These are phyloP conservation scores for Talaromyces nanjingensis DNA, from an alignment of 495 filamentous ascomycete species.

Conservation along the genomic window DNA sequence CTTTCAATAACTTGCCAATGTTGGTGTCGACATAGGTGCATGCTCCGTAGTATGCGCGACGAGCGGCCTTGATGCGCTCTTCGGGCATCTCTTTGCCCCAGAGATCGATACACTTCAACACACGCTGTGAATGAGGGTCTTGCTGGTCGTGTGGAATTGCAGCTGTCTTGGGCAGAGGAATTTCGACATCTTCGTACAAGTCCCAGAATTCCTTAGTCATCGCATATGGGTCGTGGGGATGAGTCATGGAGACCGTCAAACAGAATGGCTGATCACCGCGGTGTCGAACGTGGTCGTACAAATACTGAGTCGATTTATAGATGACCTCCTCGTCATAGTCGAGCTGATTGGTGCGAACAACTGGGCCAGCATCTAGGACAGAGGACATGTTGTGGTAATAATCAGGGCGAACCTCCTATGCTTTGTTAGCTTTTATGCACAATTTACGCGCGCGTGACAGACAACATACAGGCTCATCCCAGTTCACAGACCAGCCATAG, in stretches of 20 bases:
- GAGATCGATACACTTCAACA: slow-evolving; percentile 75
- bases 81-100: slow-evolving; percentile 69
- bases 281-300: slow-evolving; percentile 75
- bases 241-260: slow-evolving; percentile 83
- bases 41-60: slow-evolving; percentile 81
- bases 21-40: slow-evolving; percentile 86
- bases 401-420: slow-evolving; percentile 64
- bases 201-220: slow-evolving; percentile 88
- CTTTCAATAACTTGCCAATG: slow-evolving; percentile 67
- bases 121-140: slow-evolving; percentile 72
- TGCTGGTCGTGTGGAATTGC: slow-evolving; percentile 67
- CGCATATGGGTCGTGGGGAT: slow-evolving; percentile 87
- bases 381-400: slow-evolving; percentile 92
- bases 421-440: too few species aligned
- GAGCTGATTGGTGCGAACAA: slow-evolving; percentile 84
- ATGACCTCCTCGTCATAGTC: slow-evolving; percentile 93
- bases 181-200: slow-evolving; percentile 78
- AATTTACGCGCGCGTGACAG: too few species aligned
- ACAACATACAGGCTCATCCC: slow-evolving; percentile 63
- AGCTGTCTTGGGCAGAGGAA: slow-evolving; percentile 64
- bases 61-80: slow-evolving; percentile 70
- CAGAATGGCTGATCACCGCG: slow-evolving; percentile 68
- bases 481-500: slow-evolving; percentile 84
- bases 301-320: slow-evolving; percentile 73
- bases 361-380: slow-evolving; percentile 75